A percentile compares a stretch with the other conserved stretches of the same genome.
These are phyloP conservation scores for Cystofilobasidium ferigula DNA, from an alignment of 768 basidiomycete genomes.

Conservation along the genomic window DNA sequence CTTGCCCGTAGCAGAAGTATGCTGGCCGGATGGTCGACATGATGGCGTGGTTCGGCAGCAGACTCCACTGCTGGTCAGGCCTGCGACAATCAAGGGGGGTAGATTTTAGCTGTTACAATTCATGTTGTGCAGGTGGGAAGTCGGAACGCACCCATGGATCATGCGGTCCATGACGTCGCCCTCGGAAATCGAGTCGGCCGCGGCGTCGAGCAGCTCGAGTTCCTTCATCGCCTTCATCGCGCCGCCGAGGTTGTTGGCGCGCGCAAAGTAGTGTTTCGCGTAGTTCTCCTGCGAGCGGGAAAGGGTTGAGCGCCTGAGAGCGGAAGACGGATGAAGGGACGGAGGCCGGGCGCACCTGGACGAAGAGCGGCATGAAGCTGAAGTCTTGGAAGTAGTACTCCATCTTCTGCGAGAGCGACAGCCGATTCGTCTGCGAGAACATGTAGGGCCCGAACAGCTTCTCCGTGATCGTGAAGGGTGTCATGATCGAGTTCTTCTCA, in stretches of 20 bases:
- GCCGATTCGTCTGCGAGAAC: constrained; percentile 68
- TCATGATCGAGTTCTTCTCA: constrained; percentile 81
- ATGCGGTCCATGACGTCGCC: constrained; percentile 84
- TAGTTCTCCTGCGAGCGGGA: constrained; percentile 68
- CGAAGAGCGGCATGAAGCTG: constrained; percentile 84
- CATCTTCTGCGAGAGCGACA: constrained; percentile 81
- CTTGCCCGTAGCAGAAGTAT: constrained; percentile 62
- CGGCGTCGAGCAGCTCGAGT: constrained; percentile 69
- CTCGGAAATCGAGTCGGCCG: constrained; percentile 86
- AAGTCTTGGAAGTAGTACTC: constrained; percentile 96
- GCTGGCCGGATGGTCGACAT: constrained; percentile 83
- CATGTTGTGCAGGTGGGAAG: neutral
- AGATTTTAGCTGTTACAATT: neutral
- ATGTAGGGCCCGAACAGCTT: constrained; percentile 84
- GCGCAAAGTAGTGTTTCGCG: constrained; percentile 61
- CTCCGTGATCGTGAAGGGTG: constrained; percentile 82
- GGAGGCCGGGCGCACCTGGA: constrained; percentile 53
- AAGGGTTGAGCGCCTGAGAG: neutral
- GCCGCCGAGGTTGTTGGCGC: constrained; percentile 47
- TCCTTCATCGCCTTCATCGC: constrained; percentile 58
- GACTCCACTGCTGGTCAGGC: constrained; percentile 85
- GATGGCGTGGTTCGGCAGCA: constrained; percentile 88
- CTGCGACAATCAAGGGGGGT: constrained; percentile 40
- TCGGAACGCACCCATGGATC: constrained; percentile 67
- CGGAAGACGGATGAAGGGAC: neutral